phyloP scores from a whole-genome alignment of 2,329 filamentous ascomycete species.

The Dothistroma septosporum region DNA sequence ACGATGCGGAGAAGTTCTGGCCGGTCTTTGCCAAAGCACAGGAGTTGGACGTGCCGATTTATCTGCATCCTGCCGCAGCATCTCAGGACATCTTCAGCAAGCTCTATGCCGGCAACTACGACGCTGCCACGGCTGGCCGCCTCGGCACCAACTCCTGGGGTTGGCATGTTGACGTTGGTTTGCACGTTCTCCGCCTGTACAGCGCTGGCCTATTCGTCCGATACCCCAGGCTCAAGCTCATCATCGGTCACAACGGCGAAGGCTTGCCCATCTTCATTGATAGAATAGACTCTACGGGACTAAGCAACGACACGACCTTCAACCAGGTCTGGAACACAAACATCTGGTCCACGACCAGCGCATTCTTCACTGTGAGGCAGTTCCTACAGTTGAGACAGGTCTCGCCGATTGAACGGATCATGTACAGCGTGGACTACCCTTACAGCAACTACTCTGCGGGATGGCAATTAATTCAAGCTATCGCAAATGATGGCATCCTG shows the following conservation, averaged over 20 bases:
- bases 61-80: constrained; percentile 47
- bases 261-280: constrained; percentile 54
- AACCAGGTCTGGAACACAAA: constrained; percentile 36
- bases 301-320: constrained; percentile 6
- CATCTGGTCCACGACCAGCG: constrained; percentile 55
- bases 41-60: constrained; percentile 47
- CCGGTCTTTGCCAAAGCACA: constrained; percentile 30
- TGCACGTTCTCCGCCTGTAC: constrained; percentile 50
- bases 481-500: constrained; percentile 48
- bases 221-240: constrained; percentile 51
- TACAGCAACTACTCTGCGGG: constrained; percentile 49
- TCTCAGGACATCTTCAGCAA: constrained; percentile 32
- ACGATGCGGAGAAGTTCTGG: constrained; percentile 24
- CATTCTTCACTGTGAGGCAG: constrained; percentile 37
- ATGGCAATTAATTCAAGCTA: constrained; percentile 45
- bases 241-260: constrained; percentile 56
- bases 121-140: constrained; percentile 15
- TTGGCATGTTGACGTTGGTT: constrained; percentile 49
- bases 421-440: constrained; percentile 57
- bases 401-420: constrained; percentile 41
- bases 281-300: constrained; percentile 32
- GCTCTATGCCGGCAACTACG: constrained; percentile 39
- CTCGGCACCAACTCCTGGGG: constrained; percentile 44
- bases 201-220: constrained; percentile 53
- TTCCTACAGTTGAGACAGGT: constrained; percentile 27